Conservation (phyloP, 1,284 basidiomycete species). For the Leccinum pachyderme region DNA sequence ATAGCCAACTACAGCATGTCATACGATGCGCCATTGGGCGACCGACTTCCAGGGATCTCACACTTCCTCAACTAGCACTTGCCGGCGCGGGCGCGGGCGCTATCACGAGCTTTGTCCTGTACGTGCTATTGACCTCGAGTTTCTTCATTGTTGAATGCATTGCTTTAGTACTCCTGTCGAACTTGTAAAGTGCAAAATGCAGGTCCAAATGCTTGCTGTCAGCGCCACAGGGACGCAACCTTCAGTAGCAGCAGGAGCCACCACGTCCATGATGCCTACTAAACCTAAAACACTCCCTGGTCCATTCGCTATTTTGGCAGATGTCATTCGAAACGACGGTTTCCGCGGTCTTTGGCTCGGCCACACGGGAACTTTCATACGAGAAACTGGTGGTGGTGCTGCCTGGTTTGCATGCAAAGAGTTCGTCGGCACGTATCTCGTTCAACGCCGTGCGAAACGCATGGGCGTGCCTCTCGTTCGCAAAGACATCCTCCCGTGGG, state of each 20-base stretch:
- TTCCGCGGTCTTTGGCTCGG: slow-evolving; percentile 92
- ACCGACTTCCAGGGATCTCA: slow-evolving; percentile 42
- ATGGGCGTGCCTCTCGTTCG: slow-evolving; percentile 24
- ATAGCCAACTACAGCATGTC: slow-evolving; percentile 78
- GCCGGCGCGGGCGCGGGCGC: slow-evolving; percentile 87
- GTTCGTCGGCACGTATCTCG: slow-evolving; percentile 59
- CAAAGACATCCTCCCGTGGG: slow-evolving; percentile 64
- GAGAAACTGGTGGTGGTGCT: slow-evolving; percentile 89
- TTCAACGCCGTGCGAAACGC: slow-evolving; percentile 41
- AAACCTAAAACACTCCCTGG: slow-evolving; percentile 46
- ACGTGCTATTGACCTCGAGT: slow-evolving; percentile 33
- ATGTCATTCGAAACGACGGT: slow-evolving; percentile 69
- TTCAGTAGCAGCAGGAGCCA: slow-evolving; percentile 3
- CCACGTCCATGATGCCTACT: slow-evolving; percentile 2
- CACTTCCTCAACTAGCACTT: slow-evolving; percentile 69
- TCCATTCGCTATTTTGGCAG: slow-evolving; percentile 65
- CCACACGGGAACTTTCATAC: slow-evolving; percentile 91
- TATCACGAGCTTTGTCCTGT: slow-evolving; percentile 85
- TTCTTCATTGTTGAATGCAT: background rate
- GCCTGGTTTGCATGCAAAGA: slow-evolving; percentile 96
- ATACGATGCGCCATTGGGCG: slow-evolving; percentile 44
- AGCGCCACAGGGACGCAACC: slow-evolving; percentile 23
- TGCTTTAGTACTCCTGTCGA: slow-evolving; percentile 83
- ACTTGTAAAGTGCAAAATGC: slow-evolving; percentile 97
- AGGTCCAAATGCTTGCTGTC: slow-evolving; percentile 83